These are phyloP conservation scores for Odonthalia washingtoniensis DNA, from an alignment of 31 red algal genomes.

Conservation along the genomic window DNA sequence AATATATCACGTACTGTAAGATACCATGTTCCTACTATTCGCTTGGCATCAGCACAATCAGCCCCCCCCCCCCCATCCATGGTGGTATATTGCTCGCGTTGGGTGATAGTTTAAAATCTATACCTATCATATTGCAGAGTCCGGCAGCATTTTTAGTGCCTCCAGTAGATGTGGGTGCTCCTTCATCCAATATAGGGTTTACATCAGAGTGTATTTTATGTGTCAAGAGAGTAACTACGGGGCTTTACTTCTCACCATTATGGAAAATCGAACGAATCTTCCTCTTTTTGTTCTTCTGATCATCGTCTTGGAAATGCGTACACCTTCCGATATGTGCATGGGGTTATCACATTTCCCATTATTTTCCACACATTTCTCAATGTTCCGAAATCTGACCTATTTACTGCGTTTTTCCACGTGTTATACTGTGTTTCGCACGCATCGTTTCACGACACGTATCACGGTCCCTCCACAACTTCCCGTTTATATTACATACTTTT, in stretches of 20 bases:
- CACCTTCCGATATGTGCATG: too few species aligned
- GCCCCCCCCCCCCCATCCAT: slow-evolving; percentile 12
- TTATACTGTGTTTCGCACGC: neutral
- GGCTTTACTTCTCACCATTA: too few species aligned
- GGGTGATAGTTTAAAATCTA: neutral
- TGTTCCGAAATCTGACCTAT: neutral
- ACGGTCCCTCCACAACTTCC: slow-evolving; percentile 40
- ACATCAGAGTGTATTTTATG: too few species aligned
- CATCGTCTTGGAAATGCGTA: too few species aligned
- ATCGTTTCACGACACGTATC: slow-evolving; percentile 6
- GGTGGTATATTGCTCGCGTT: neutral
- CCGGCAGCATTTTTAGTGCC: neutral
- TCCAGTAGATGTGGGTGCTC: slow-evolving; percentile 27
- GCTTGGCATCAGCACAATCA: slow-evolving; percentile 1
- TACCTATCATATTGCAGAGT: neutral
- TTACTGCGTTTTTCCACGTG: neutral
- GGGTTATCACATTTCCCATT: too few species aligned
- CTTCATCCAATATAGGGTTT: slow-evolving; percentile 22
- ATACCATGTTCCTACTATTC: neutral
- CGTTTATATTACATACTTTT: neutral
- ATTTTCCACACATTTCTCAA: neutral
- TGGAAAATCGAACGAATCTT: neutral
- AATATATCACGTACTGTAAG: neutral
- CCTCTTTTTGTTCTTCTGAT: neutral
- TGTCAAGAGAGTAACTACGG: too few species aligned